These are phyloP conservation scores for Hemileccinum impolitum DNA, from an alignment of 768 basidiomycete genomes.

Conservation along the genomic window DNA sequence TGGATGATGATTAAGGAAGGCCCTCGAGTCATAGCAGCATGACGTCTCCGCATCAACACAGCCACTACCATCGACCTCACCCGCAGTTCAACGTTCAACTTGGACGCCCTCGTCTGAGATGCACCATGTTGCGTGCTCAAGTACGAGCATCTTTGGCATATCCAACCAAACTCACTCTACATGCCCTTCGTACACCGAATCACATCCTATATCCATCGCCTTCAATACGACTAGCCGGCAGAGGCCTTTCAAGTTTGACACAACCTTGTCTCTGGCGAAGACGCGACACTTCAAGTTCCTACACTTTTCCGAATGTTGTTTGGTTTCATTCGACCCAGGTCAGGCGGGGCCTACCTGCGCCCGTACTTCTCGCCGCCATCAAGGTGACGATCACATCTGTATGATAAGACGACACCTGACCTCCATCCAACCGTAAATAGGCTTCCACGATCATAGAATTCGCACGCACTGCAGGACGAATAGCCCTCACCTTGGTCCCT, in stretches of 20 bases:
- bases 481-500: conserved; percentile 75
- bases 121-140: conserved; percentile 50
- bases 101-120: conserved; percentile 28
- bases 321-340: conserved; percentile 42
- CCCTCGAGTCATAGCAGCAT: too few relatives aligned
- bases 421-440: conserved; percentile 34
- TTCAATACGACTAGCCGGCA: conserved; percentile 1
- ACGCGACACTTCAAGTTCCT: conserved; percentile 4
- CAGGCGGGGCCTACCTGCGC: conserved; percentile 31
- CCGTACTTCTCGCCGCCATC: conserved; percentile 53
- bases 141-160: conserved; percentile 6
- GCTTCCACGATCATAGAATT: conserved; percentile 70
- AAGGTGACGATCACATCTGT: conserved; percentile 42
- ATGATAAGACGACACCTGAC: neutral
- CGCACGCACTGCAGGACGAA: conserved; percentile 64
- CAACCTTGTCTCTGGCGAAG: neutral
- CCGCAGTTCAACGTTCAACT: too few relatives aligned
- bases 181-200: neutral
- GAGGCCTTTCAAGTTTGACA: conserved; percentile 9
- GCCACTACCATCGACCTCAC: conserved; percentile 3
- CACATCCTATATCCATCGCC: neutral
- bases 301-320: conserved; percentile 6
- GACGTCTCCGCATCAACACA: conserved; percentile 1
- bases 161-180: neutral
- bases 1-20: too few relatives aligned